Evolutionary conservation across 2,329 filamentous ascomycete species (phyloP), one percentile per base, ranked within the genome.

Genomic region (Curvularia sp.): DNA sequence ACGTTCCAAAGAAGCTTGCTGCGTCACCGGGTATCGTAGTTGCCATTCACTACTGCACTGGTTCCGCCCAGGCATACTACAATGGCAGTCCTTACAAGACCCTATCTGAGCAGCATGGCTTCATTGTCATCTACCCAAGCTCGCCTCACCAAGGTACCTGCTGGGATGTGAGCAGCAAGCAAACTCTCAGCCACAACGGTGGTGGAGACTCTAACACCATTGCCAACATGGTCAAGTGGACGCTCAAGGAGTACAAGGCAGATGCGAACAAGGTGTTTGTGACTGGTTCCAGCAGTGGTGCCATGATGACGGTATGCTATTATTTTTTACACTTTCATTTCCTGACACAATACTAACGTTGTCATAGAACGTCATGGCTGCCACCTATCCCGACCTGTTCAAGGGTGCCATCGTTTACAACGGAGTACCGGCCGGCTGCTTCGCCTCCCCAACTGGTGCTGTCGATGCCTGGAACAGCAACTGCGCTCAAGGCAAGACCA

Each of bases 111-210:
- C 73, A 80, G 58, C 80, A 87, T 60, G 86, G 84, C 45, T 87
- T 84, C 71, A 86, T 89, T 42, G 82, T 86, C 59, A 84, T 88
- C 68, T 88, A 85, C 72, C 84, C 84, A 1, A 78, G 80, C 63
- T 81, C 80, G 2, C 82, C 83, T 0, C 81, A 83, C 64, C 72
- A 72, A n/a, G 83, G 78, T 6, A 76, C 77, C 50, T 87, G 86
- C 77, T 87, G 85, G 84, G 86, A 87, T 58, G 83, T 87, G 8
- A 83, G 83, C 25, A 85, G 82, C 18, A 79, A 79, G 46, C 79
- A 78, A 25, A 80, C 84, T 0, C 78, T 88, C 8, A 84, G 79
- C 12, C 85, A 86, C 66, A 78, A 84, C 50, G 85, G 83, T 13
- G 85, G 85, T 25, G 84, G 84, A 3, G 83, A 88, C 70, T 83